Evolutionary conservation across 2,329 filamentous ascomycete genomes (phyloP), one percentile per base, ranked within the genome.

Genomic region (Botrytis paeoniae): DNA sequence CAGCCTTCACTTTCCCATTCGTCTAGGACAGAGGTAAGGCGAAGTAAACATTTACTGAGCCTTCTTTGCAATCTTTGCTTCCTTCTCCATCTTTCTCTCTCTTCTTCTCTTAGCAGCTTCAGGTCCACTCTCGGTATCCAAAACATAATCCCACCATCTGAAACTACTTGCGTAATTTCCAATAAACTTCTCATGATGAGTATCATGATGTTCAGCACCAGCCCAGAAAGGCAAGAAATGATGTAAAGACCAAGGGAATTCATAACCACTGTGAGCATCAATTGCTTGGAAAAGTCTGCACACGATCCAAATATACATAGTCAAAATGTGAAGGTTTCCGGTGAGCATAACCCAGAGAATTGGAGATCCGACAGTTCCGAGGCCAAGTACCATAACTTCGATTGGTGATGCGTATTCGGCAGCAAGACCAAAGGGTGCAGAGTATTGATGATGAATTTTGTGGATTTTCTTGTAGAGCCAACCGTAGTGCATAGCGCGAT

Each of bases 381-480:
- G 87, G 57, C 95, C 96, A 68, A 99, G 91, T 73, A 97, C 89
- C 92, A 98, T 97, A 78, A 95, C 94, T 84, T 99, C 96, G 78
- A 98, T 97, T 0, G 96, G 96, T 61, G 95, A 98, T 10, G 96
- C 96, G 83, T 99, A 99, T 85, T 99, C 96, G 73, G 96, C 95
- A 32, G 96, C 95, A 70, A 99, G 87, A 78, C 96, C 96, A 81
- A 99, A 99, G 29, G 96, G 96, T 20, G 96, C 96, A 54, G 94
- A 97, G 86, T 99, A 99, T 81, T 96, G 95, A 86, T 99, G 96
- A 86, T 99, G 96, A 79, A 99, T 95, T 87, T 99, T 99, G 89
- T 99, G 96, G 80, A 99, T 93, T 80, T 91, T 89, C 86, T 94
- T 97, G 90, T 99, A 99, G 9, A 99, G 90, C 57, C 94, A 93